Percentiles rank a stretch among this genome's conserved stretches.
These are phyloP conservation scores for Alternaria rosae DNA, from an alignment of 2,329 filamentous ascomycete genomes.

Conservation along the genomic window DNA sequence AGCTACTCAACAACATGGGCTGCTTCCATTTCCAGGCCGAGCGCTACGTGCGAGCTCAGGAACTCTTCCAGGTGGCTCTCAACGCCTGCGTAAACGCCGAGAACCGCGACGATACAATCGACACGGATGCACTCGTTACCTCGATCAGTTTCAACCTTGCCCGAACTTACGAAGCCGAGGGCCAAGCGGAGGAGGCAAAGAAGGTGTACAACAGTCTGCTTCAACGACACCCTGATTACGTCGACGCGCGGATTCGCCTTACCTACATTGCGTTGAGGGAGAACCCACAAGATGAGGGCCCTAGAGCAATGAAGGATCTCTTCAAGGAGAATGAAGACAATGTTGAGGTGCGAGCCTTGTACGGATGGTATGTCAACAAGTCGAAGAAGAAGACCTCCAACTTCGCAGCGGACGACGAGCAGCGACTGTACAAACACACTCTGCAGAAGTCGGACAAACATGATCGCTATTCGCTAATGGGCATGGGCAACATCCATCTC, in stretches of 20 bases:
- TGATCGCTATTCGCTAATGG: constrained; percentile 93
- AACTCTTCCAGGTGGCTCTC: constrained; percentile 91
- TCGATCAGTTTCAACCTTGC: constrained; percentile 98
- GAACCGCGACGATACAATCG: constrained; percentile 75
- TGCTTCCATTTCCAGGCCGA: constrained; percentile 93
- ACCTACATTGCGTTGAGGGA: constrained; percentile 88
- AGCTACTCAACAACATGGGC: constrained; percentile 95
- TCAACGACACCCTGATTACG: constrained; percentile 87
- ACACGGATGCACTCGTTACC: constrained; percentile 90
- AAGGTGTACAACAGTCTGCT: constrained; percentile 88
- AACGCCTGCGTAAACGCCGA: constrained; percentile 84
- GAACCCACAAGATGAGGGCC: constrained; percentile 83
- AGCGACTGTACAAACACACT: constrained; percentile 95
- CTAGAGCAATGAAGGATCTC: constrained; percentile 82
- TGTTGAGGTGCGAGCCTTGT: constrained; percentile 88
- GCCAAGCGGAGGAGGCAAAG: constrained; percentile 80
- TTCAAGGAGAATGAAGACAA: constrained; percentile 85
- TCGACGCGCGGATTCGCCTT: constrained; percentile 85
- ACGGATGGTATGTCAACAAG: constrained; percentile 94
- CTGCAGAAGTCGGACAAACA: constrained; percentile 91
- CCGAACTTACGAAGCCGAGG: constrained; percentile 87
- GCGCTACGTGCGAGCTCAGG: constrained; percentile 78
- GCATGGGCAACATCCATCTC: constrained; percentile 96
- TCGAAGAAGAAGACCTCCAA: constrained; percentile 83
- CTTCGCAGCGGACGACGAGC: constrained; percentile 86